A percentile compares a stretch with the other conserved stretches of the same genome.
phyloP scores from a whole-genome alignment of 2,329 filamentous ascomycete genomes.

The Colletotrichum lentis region DNA sequence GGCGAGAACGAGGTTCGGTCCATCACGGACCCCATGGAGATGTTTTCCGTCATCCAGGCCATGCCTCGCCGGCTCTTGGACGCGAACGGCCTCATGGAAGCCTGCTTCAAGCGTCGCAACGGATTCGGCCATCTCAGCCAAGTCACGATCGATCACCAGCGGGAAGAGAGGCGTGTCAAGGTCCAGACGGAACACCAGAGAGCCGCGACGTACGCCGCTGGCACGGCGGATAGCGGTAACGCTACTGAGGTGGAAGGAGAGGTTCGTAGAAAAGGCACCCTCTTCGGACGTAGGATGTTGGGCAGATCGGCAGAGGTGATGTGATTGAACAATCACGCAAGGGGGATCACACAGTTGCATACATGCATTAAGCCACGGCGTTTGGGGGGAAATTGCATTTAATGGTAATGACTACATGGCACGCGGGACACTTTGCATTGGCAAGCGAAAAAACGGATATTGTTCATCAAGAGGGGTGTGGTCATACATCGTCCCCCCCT shows the following conservation, averaged over 20 bases:
- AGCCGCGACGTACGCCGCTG: conserved; percentile 40
- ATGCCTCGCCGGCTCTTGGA: conserved; percentile 84
- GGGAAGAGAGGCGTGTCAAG: conserved; percentile 71
- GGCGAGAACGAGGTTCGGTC: conserved; percentile 82
- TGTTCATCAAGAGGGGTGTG: conserved; percentile 21
- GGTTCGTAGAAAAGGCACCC: conserved; percentile 53
- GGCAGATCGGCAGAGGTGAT: conserved; percentile 30
- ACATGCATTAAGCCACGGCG: conserved; percentile 36
- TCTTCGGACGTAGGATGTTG: conserved; percentile 56
- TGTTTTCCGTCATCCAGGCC: conserved; percentile 92
- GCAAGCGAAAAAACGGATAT: conserved; percentile 24
- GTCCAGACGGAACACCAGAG: conserved; percentile 53
- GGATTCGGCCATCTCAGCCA: conserved; percentile 85
- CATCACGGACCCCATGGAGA: conserved; percentile 88
- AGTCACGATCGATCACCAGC: conserved; percentile 78
- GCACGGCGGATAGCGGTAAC: conserved; percentile 44
- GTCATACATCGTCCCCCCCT: background rate
- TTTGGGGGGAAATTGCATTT: conserved; percentile 36
- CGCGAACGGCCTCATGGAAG: conserved; percentile 81
- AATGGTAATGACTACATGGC: conserved; percentile 40
- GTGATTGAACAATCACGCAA: conserved; percentile 10
- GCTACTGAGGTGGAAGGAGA: conserved; percentile 47
- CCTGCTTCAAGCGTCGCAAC: conserved; percentile 81
- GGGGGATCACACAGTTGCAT: conserved; percentile 17
- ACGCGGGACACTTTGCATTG: conserved; percentile 28